Evolutionary conservation across 208 protist genomes (phyloP).

Genomic region (Lotmaria passim): DNA sequence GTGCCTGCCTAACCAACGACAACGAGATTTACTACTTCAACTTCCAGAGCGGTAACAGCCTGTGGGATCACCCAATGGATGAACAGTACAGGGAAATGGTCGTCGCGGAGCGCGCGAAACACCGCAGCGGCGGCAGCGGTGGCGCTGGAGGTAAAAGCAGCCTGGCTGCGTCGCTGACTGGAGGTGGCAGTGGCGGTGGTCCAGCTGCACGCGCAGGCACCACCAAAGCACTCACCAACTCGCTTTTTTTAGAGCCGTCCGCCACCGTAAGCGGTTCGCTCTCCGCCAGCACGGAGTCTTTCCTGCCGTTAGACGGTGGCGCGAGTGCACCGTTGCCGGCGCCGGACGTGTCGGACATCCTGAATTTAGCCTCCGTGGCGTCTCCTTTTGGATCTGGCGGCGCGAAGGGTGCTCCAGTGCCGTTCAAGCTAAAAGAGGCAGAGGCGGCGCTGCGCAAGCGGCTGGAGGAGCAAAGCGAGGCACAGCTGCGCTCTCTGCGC

Average conservation of each 20-base stretch:
- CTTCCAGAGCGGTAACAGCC: conserved; percentile 87
- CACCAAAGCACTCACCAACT: conserved; percentile 51
- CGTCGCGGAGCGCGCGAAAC: conserved; percentile 53
- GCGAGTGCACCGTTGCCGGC: conserved; percentile 18
- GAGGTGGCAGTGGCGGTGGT: too few relatives aligned
- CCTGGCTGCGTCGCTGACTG: too few relatives aligned
- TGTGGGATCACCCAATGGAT: conserved; percentile 96
- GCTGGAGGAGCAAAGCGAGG: conserved; percentile 60
- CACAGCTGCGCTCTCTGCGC: conserved; percentile 38
- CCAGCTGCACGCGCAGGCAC: conserved; percentile 3
- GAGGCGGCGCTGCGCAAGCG: conserved; percentile 60
- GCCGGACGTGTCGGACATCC: conserved; percentile 29
- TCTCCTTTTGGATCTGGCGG: background rate
- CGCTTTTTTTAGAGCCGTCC: conserved; percentile 31
- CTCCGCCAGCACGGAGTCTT: conserved; percentile 1
- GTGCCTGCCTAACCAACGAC: conserved; percentile 87
- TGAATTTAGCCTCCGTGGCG: conserved; percentile 13
- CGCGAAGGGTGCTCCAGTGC: background rate
- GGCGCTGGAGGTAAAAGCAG: too few relatives aligned
- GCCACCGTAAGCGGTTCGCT: background rate
- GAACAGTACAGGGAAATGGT: conserved; percentile 84
- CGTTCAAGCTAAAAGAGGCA: conserved; percentile 50
- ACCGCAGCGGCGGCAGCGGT: conserved; percentile 3
- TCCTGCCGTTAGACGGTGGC: conserved; percentile 5
- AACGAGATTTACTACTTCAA: conserved; percentile 97